These are phyloP conservation scores for Aegilops bicornis DNA, from an alignment of 176 grass and related monocot species.

Conservation along the genomic window DNA sequence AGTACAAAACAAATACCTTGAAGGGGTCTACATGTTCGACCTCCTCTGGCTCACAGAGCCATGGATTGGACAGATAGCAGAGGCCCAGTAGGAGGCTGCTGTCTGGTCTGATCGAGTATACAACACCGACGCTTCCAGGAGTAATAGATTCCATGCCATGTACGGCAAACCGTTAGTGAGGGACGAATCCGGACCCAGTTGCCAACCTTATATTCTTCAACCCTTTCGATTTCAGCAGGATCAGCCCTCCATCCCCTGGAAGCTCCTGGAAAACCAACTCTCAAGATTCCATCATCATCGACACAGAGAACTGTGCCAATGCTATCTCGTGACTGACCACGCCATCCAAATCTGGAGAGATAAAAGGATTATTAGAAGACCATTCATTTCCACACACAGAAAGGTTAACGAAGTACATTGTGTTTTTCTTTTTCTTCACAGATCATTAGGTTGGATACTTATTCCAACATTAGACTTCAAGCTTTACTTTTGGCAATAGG, in stretches of 20 bases:
- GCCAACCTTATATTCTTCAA: slow-evolving; percentile 97
- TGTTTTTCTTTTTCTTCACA: slow-evolving; percentile 5
- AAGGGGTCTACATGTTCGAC: slow-evolving; percentile 98
- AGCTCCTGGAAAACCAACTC: slow-evolving; percentile 96
- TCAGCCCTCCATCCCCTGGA: slow-evolving; percentile 99
- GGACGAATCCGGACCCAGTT: slow-evolving; percentile 91
- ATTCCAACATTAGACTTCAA: neutral
- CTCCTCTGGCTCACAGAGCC: slow-evolving; percentile 98
- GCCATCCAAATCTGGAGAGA: slow-evolving; percentile 88
- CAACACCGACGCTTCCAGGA: slow-evolving; percentile 92
- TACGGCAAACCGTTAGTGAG: slow-evolving; percentile 68
- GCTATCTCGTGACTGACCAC: slow-evolving; percentile 90
- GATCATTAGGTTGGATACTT: slow-evolving; percentile 2
- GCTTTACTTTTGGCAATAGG: slow-evolving; percentile 1
- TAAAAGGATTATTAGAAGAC: slow-evolving; percentile 28
- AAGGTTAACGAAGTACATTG: neutral
- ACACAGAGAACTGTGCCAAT: slow-evolving; percentile 98
- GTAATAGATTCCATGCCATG: slow-evolving; percentile 94
- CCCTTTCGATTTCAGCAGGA: slow-evolving; percentile 98
- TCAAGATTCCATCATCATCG: slow-evolving; percentile 97
- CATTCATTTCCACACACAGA: slow-evolving; percentile 3
- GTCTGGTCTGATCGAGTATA: slow-evolving; percentile 95
- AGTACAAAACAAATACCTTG: slow-evolving; percentile 55
- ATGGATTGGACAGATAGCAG: slow-evolving; percentile 88
- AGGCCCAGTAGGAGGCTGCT: slow-evolving; percentile 93